Conservation (phyloP, 2,329 filamentous ascomycete genomes). For the Pseudopithomyces chartarum region DNA sequence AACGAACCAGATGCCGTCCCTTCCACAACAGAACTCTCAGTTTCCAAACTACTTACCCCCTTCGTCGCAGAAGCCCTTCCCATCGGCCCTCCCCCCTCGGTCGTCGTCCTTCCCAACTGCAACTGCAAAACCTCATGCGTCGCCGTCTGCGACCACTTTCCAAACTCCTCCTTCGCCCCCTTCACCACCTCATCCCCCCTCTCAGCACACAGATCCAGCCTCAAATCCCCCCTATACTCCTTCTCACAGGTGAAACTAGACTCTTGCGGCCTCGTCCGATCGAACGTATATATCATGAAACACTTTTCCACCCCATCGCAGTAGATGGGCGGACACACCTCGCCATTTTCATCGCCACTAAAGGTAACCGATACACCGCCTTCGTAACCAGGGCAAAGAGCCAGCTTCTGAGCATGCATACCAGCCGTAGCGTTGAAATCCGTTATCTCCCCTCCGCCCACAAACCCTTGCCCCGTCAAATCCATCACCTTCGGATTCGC, state of each 20-base stretch:
- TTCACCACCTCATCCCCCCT: not conserved
- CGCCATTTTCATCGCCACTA: not conserved
- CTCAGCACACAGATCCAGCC: slow-evolving; percentile 15
- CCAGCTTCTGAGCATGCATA: slow-evolving; percentile 13
- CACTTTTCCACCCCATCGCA: slow-evolving; percentile 15
- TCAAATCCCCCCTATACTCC: slow-evolving; percentile 21
- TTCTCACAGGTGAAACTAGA: slow-evolving; percentile 16
- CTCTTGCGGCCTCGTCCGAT: slow-evolving; percentile 19
- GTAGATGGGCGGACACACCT: slow-evolving; percentile 14
- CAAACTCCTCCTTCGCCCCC: not conserved
- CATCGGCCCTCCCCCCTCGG: no score
- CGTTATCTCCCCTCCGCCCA: slow-evolving; percentile 2
- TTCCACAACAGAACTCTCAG: no score
- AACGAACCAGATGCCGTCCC: no score
- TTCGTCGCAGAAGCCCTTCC: no score
- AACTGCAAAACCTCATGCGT: not conserved
- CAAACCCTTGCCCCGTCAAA: not conserved
- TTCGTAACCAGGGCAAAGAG: slow-evolving; percentile 22
- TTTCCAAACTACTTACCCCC: no score
- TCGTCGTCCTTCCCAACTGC: not conserved
- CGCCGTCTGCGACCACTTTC: not conserved
- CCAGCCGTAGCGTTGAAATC: slow-evolving; percentile 11
- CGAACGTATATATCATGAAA: slow-evolving; percentile 19
- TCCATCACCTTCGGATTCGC: not conserved
- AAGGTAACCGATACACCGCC: slow-evolving; percentile 19